Base-by-base conservation (phyloP, 2,329 filamentous ascomycete genomes). In the Fusarium sp. region DNA sequence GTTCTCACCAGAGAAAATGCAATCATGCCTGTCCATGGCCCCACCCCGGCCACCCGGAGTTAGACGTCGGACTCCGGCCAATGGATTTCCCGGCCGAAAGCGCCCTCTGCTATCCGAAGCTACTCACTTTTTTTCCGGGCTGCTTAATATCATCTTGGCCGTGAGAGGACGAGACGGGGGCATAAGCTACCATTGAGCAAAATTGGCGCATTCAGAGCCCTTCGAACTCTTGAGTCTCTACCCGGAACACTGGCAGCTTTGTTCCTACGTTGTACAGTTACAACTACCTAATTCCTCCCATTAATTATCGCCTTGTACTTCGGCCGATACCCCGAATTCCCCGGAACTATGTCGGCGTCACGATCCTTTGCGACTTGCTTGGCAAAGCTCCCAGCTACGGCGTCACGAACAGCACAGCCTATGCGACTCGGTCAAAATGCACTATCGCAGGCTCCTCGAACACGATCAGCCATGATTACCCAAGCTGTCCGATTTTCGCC, bases 41-140 rank as follows among this genome's bases (percentile, higher is more conserved):
- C 66, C 54, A 53, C 56, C 50, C 63, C 65, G 69, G 63, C 63
- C 62, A 68, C 51, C 51, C 69, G 70, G 71, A 71, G 66, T 56
- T 71, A 59, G 70, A 62, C 45, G 58, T 62, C 70, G 71, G 73
- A 73, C 66, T 54, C 45, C 74, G 77, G 75, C 68, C 67, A 75
- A 78, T 78, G 73, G 56, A 79, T 78, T 77, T 74, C 68, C 73
- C 73, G 72, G 53, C 56, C 68, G 74, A 77, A 76, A 67, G 53
- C 62, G 59, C 59, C 61, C 66, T 64, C 55, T 62, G 63, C 70
- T 74, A 71, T 74, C 70, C 58, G 59, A 68, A 71, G 67, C 70
- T 71, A 62, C 65, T 63, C 61, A 66, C 67, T 70, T 70, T 73
- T 68, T 74, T 68, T 63, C 60, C 46, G 64, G 32, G 54, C 59